Conservation (phyloP, 345 rosid species). For the Eucalyptus regnans region DNA sequence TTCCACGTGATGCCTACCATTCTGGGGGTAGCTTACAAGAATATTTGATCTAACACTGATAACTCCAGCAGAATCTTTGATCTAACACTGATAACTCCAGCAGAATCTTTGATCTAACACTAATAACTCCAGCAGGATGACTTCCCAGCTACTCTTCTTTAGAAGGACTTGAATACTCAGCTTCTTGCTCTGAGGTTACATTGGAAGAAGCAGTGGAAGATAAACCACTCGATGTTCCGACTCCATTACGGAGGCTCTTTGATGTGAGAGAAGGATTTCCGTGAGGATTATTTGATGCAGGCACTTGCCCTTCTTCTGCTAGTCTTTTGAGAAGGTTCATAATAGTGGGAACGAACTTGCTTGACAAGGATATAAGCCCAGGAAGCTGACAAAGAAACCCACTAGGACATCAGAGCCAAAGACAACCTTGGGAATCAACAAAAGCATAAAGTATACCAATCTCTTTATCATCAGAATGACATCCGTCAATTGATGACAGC, state of each 20-base stretch:
- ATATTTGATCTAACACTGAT: neutral
- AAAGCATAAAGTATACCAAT: neutral
- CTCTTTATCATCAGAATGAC: neutral
- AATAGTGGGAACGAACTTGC: conserved; percentile 79
- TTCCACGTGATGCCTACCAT: neutral
- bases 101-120: neutral
- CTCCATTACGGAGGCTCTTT: conserved; percentile 26
- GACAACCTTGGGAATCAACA: neutral
- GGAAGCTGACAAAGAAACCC: conserved; percentile 47
- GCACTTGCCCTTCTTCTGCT: conserved; percentile 58
- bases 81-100: neutral
- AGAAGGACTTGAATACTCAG: conserved; percentile 27
- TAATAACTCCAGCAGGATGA: neutral
- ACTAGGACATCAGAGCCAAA: neutral
- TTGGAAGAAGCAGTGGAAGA: conserved; percentile 46
- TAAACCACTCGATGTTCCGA: conserved; percentile 10
- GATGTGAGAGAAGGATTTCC: conserved; percentile 20
- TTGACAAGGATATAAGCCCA: conserved; percentile 68
- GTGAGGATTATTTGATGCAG: conserved; percentile 23
- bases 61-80: neutral
- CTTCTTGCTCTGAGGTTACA: conserved; percentile 17
- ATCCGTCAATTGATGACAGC: neutral
- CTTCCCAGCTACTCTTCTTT: conserved; percentile 32
- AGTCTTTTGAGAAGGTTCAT: conserved; percentile 86
- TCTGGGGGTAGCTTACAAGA: neutral